A percentile compares a stretch with the other conserved stretches of the same genome.
Conservation (phyloP, 1,284 basidiomycete species). For the Xanthoconium separans region DNA sequence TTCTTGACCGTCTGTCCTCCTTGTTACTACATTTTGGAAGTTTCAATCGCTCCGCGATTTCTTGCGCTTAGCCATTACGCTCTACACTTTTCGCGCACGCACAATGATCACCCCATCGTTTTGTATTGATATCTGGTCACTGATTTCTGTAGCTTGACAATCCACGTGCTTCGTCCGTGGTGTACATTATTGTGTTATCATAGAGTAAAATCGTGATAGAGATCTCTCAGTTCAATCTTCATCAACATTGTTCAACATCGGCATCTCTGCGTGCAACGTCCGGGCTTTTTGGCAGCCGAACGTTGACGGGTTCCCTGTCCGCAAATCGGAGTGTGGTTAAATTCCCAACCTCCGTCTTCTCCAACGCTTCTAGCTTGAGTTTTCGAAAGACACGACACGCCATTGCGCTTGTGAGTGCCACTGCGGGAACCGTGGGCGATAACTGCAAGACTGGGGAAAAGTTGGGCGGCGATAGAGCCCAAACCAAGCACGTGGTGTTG, state of each 20-base stretch:
- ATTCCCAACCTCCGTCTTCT: conserved; percentile 6
- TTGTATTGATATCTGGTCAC: conserved; percentile 17
- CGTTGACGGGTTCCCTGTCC: background rate
- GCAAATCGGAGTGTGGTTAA: conserved; percentile 23
- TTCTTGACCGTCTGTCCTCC: conserved; percentile 13
- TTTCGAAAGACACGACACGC: conserved; percentile 35
- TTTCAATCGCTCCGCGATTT: too few relatives aligned
- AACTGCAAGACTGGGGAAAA: conserved; percentile 18
- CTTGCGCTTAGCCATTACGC: background rate
- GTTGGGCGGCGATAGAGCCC: conserved; percentile 1
- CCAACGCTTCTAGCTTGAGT: conserved; percentile 27
- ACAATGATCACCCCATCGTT: conserved; percentile 6
- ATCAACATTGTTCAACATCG: conserved; percentile 3
- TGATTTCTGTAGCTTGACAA: conserved; percentile 3
- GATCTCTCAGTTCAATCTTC: background rate
- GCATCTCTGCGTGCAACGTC: background rate
- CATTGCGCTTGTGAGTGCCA: conserved; percentile 33
- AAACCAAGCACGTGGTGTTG: conserved; percentile 15
- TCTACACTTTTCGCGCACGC: background rate
- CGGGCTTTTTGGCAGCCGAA: background rate
- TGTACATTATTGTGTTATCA: background rate
- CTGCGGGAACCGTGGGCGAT: conserved; percentile 18
- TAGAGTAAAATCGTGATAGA: background rate
- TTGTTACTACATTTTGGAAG: conserved; percentile 5
- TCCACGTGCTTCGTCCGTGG: background rate